phyloP scores from a whole-genome alignment of 2,329 filamentous ascomycete genomes.

The Aureobasidium sp. region DNA sequence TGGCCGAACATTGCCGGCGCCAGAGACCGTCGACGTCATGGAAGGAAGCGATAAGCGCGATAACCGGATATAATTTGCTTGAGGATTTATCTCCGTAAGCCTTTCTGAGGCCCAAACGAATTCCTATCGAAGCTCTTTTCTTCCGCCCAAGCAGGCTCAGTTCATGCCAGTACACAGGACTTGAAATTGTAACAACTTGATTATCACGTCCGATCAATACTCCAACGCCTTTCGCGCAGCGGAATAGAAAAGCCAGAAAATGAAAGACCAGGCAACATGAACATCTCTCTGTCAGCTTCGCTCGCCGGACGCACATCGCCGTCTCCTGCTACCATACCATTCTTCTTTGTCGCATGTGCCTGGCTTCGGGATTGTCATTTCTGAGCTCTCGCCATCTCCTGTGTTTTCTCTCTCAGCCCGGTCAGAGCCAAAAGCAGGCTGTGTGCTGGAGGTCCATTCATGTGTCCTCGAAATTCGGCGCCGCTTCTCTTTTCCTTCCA shows the following conservation, averaged over 20 bases:
- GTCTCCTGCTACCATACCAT: neutral
- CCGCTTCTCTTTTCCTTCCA: constrained; percentile 12
- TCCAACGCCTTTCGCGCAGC: constrained; percentile 1
- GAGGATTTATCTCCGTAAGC: neutral
- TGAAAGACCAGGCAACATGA: constrained; percentile 8
- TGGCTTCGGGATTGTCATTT: constrained; percentile 2
- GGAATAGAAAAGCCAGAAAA: neutral
- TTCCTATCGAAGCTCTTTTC: neutral
- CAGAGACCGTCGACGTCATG: neutral
- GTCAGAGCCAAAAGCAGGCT: neutral
- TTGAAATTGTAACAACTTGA: neutral
- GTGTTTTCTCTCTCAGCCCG: neutral
- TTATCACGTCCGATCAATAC: neutral
- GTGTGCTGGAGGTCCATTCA: neutral
- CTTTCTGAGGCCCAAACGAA: neutral
- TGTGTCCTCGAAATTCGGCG: neutral
- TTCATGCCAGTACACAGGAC: neutral
- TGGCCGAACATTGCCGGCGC: neutral
- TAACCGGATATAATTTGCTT: neutral
- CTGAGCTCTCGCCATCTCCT: constrained; percentile 6
- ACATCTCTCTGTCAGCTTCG: neutral
- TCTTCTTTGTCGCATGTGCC: neutral
- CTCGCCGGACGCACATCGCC: neutral
- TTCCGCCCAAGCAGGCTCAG: neutral
- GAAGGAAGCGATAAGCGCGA: constrained; percentile 1